phyloP scores from a whole-genome alignment of 495 filamentous ascomycete species.

The Xylaria cubensis region DNA sequence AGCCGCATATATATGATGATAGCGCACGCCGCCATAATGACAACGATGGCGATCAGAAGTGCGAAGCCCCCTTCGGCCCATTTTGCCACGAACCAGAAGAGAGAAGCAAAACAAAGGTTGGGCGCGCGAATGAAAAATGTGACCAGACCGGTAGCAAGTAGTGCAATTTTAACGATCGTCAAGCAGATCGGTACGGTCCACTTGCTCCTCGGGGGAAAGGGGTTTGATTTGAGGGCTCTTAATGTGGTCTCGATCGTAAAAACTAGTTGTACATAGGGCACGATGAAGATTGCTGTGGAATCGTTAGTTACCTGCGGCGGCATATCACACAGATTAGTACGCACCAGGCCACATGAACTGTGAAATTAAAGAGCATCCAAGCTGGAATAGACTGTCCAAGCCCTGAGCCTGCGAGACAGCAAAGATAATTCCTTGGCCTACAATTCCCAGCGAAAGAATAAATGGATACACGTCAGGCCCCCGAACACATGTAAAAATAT shows the following conservation, averaged over 20 bases:
- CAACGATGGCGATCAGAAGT: slow-evolving; percentile 43
- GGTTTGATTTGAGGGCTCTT: slow-evolving; percentile 47
- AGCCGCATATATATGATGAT: slow-evolving; percentile 48
- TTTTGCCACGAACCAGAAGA: slow-evolving; percentile 58
- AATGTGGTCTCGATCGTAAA: slow-evolving; percentile 52
- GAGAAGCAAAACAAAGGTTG: slow-evolving; percentile 52
- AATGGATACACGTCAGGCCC: slow-evolving; percentile 52
- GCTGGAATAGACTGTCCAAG: slow-evolving; percentile 46
- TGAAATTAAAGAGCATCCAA: slow-evolving; percentile 49
- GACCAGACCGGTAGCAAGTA: slow-evolving; percentile 50
- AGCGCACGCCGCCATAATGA: slow-evolving; percentile 40
- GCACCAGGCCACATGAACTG: slow-evolving; percentile 57
- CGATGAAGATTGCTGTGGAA: slow-evolving; percentile 52
- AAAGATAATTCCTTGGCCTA: slow-evolving; percentile 54
- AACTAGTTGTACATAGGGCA: slow-evolving; percentile 54
- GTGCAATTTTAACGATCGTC: slow-evolving; percentile 44
- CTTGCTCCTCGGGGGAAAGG: slow-evolving; percentile 49
- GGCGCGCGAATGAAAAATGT: slow-evolving; percentile 49
- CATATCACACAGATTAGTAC: slow-evolving; percentile 23
- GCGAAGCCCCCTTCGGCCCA: slow-evolving; percentile 51
- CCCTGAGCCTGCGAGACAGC: slow-evolving; percentile 53
- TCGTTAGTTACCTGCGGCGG: neutral
- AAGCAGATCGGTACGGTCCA: slow-evolving; percentile 53
- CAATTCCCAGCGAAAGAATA: slow-evolving; percentile 53
- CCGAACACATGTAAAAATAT: slow-evolving; percentile 48